Evolutionary conservation across 2,329 filamentous ascomycete genomes (phyloP).

Genomic region (Alternaria dauci): DNA sequence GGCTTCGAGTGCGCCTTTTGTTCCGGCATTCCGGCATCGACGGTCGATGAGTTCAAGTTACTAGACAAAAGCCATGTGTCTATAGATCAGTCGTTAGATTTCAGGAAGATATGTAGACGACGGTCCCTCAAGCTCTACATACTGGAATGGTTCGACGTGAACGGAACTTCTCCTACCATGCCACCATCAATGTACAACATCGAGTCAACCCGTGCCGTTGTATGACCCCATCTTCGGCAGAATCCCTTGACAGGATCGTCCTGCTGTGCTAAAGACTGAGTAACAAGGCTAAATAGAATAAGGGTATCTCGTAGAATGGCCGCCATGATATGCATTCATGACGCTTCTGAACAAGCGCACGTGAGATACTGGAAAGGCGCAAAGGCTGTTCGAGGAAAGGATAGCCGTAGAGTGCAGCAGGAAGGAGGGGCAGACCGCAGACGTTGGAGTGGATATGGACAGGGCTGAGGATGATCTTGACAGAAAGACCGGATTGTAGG

Average conservation of each 20-base stretch:
- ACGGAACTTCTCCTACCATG: conserved; percentile 35
- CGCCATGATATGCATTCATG: conserved; percentile 46
- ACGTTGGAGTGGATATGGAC: conserved; percentile 28
- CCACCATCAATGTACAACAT: conserved; percentile 69
- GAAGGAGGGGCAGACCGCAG: conserved; percentile 21
- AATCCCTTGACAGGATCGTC: conserved; percentile 65
- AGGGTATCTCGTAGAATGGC: conserved; percentile 37
- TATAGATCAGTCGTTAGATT: conserved; percentile 37
- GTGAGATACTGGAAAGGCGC: conserved; percentile 26
- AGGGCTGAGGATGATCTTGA: conserved; percentile 39
- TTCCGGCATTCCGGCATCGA: conserved; percentile 57
- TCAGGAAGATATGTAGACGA: background rate
- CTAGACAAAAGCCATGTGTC: conserved; percentile 66
- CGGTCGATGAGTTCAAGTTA: conserved; percentile 59
- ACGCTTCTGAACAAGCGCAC: conserved; percentile 23
- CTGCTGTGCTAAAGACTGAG: conserved; percentile 40
- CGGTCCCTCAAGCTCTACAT: conserved; percentile 35
- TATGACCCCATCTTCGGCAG: conserved; percentile 62
- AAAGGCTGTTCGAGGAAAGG: conserved; percentile 19
- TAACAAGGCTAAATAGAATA: conserved; percentile 38
- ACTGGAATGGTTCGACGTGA: conserved; percentile 62
- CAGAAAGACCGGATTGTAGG: conserved; percentile 27
- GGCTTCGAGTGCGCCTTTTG: conserved; percentile 68
- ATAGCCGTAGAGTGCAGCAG: conserved; percentile 17
- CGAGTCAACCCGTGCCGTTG: conserved; percentile 67